These are phyloP conservation scores for Sugiyamaella sp. DNA, from an alignment of 1,139 yeast species.

Conservation along the genomic window DNA sequence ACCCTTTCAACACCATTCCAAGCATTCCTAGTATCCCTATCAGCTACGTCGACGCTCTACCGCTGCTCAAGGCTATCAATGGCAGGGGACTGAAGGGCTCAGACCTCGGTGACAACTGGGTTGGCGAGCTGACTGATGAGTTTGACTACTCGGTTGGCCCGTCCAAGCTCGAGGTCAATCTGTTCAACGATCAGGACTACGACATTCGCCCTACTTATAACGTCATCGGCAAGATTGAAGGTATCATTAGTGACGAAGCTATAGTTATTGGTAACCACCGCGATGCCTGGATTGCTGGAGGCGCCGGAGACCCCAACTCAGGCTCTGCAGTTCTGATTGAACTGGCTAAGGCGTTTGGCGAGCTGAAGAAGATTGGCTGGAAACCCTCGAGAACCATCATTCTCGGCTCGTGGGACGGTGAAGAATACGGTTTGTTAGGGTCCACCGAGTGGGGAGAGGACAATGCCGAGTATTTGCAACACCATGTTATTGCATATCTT, in stretches of 20 bases:
- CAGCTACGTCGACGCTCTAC: slow-evolving; percentile 58
- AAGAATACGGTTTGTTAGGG: slow-evolving; percentile 68
- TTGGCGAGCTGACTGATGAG: slow-evolving; percentile 49
- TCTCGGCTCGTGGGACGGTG: slow-evolving; percentile 76
- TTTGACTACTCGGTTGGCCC: slow-evolving; percentile 66
- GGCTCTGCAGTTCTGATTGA: slow-evolving; percentile 65
- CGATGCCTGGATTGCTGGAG: slow-evolving; percentile 74
- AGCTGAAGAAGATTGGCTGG: slow-evolving; percentile 57
- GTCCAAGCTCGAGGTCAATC: slow-evolving; percentile 53
- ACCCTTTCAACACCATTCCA: slow-evolving; percentile 56
- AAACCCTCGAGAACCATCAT: slow-evolving; percentile 61
- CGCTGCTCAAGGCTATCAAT: slow-evolving; percentile 55
- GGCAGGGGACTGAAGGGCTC: slow-evolving; percentile 53
- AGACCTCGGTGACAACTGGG: slow-evolving; percentile 48
- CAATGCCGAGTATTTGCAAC: slow-evolving; percentile 46
- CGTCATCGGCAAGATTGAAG: slow-evolving; percentile 59
- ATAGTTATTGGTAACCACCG: slow-evolving; percentile 69
- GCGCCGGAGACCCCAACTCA: slow-evolving; percentile 72
- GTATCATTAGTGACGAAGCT: slow-evolving; percentile 54
- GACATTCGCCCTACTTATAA: slow-evolving; percentile 60
- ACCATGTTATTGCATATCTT: slow-evolving; percentile 59
- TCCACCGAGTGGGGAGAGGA: slow-evolving; percentile 73
- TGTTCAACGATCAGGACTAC: slow-evolving; percentile 60
- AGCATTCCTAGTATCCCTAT: slow-evolving; percentile 66
- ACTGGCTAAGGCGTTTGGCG: slow-evolving; percentile 57